Evolutionary conservation across 805 yeast species (phyloP), one percentile per base, ranked within the genome.

Genomic region (Cyberlindnera amylophila): DNA sequence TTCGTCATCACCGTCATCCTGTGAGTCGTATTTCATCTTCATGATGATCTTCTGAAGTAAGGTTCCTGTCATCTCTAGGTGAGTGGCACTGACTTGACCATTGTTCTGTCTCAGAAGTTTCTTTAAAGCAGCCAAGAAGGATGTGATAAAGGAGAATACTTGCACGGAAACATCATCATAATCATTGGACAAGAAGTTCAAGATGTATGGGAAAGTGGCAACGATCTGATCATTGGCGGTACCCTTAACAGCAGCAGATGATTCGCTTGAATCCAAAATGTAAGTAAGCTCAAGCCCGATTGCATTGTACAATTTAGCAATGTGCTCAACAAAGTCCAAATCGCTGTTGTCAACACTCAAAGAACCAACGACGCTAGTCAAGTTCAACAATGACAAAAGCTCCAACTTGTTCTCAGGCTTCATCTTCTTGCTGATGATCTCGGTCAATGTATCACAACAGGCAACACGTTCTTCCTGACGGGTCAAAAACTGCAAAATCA

Each of bases 121-220:
- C 65, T 79, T 86, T 51, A 89, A 66, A 34, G 82, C 73, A 10
- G 86, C 65, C 47, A 93, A 67, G 59, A 82, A 89, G 39, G 80
- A 85, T 30, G 86, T 77, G 35, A 93, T 67, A 54, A 88, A 85
- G 8, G 93, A 83, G 57, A 91, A 84, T 6, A 88, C 84, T 61
- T 87, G 95, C 30, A 75, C 71, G 1, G 95, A 79, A 12, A 91
- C 82, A 52, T 93, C 97, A 62, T 93, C 98, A 57, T 82, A 89
- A 49, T 83, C 95, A 60, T 88, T 84, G 24, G 78, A 74, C 58
- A 93, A 72, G 50, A 83, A 86, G 45, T 72, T 72, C 45, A 91
- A 72, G 7, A 85, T 69, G 24, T 80, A 69, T 17, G 97, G 96
- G 70, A 87, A 77, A 15, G 86, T 67, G 43, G 77, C 75, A 23